A percentile compares a stretch with the other conserved stretches of the same genome.
These are phyloP conservation scores for Trichoderma atrobrunneum DNA, from an alignment of 2,329 filamentous ascomycete species.

Conservation along the genomic window DNA sequence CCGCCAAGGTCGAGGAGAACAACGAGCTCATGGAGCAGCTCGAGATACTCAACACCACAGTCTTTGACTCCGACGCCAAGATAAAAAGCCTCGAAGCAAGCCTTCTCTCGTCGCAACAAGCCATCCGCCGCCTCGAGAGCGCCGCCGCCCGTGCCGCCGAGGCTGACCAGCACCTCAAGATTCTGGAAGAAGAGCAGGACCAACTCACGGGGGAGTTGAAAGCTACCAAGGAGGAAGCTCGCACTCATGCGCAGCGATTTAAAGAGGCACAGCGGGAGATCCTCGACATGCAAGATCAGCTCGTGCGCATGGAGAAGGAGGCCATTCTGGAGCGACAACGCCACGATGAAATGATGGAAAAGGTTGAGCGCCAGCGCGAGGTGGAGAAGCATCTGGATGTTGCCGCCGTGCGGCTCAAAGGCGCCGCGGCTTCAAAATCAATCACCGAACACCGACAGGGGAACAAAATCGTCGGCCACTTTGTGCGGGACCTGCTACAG, in stretches of 20 bases:
- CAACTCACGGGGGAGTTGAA: slow-evolving; percentile 66
- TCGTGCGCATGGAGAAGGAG: slow-evolving; percentile 85
- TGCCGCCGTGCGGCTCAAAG: slow-evolving; percentile 76
- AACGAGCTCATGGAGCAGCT: slow-evolving; percentile 76
- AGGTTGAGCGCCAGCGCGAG: slow-evolving; percentile 78
- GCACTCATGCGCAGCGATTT: slow-evolving; percentile 78
- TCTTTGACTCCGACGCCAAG: slow-evolving; percentile 74
- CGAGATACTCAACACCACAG: slow-evolving; percentile 76
- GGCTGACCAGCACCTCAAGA: slow-evolving; percentile 74
- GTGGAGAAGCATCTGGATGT: slow-evolving; percentile 80
- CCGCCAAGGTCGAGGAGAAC: slow-evolving; percentile 78
- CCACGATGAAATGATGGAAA: slow-evolving; percentile 74
- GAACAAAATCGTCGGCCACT: slow-evolving; percentile 81
- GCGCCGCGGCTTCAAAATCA: slow-evolving; percentile 69
- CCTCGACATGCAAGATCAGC: slow-evolving; percentile 75
- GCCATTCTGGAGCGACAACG: slow-evolving; percentile 74
- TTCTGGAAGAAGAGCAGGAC: slow-evolving; percentile 79
- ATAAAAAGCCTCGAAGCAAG: slow-evolving; percentile 74
- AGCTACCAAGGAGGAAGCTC: slow-evolving; percentile 69
- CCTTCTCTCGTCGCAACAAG: slow-evolving; percentile 72
- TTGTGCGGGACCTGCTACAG: slow-evolving; percentile 90
- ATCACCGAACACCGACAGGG: slow-evolving; percentile 55
- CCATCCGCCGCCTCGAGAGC: slow-evolving; percentile 69
- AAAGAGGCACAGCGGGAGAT: slow-evolving; percentile 79
- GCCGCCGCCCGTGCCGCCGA: slow-evolving; percentile 72